These are phyloP conservation scores for Debaryomyces udenii DNA, from an alignment of 1,139 yeast species.

Conservation along the genomic window DNA sequence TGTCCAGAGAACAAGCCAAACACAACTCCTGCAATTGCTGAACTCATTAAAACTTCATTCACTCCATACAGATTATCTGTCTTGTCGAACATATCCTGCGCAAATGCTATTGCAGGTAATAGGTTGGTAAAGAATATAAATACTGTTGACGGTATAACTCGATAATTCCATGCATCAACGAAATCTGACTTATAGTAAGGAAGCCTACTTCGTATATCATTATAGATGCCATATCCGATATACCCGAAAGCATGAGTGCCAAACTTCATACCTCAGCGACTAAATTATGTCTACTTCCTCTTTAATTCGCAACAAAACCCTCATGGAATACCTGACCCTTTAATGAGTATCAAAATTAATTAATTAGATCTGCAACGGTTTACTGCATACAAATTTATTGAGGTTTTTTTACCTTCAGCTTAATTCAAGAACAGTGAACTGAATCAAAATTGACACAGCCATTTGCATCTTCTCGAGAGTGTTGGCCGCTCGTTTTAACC, in stretches of 20 bases:
- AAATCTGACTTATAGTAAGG: conserved; percentile 81
- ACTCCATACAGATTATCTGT: conserved; percentile 88
- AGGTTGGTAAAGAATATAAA: conserved; percentile 87
- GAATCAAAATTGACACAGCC: too few relatives aligned
- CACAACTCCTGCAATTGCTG: conserved; percentile 86
- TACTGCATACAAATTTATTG: too few relatives aligned
- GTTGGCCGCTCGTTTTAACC: too few relatives aligned
- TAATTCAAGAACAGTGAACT: too few relatives aligned
- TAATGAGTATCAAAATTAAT: too few relatives aligned
- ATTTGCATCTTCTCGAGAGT: too few relatives aligned
- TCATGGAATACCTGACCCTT: too few relatives aligned
- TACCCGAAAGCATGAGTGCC: conserved; percentile 18
- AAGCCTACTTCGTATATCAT: conserved; percentile 56
- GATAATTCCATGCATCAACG: conserved; percentile 78
- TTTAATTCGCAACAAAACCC: too few relatives aligned
- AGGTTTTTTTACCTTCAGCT: too few relatives aligned
- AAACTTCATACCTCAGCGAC: not conserved
- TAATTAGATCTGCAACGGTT: too few relatives aligned
- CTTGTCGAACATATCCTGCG: conserved; percentile 94
- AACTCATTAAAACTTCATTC: conserved; percentile 80
- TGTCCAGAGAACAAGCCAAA: conserved; percentile 89
- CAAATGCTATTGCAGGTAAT: conserved; percentile 93
- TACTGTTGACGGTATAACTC: conserved; percentile 85
- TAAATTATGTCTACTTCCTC: too few relatives aligned
- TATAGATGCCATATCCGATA: conserved; percentile 57